Evolutionary conservation across 2,329 filamentous ascomycete species (phyloP), one percentile per base, ranked within the genome.

Genomic region (Microcyclosporella mali): DNA sequence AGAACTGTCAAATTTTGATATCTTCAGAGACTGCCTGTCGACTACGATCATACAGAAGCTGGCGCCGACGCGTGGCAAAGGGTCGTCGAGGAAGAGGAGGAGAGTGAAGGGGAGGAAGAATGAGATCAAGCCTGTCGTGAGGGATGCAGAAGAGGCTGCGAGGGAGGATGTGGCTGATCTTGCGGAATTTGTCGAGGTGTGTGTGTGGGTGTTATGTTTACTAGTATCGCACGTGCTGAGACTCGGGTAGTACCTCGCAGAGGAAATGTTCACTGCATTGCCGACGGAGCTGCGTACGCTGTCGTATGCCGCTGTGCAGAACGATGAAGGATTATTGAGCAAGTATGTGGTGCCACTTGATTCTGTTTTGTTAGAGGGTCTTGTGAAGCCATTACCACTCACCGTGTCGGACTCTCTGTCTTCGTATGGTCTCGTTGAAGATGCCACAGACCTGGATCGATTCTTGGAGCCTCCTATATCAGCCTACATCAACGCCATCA

Each of bases 11-110:
- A 86, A 86, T 56, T 83, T 79, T 60, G 75, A 80, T 40, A 69
- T 79, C 35, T 88, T 92, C 63, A 74, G 83, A 41, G 87, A 92
- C 56, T 85, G 78, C 58, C 69, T 92, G 47, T 84, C 85, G 7
- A 77, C 78, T 12, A 73, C 79, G 1, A 70, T 92, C 10, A 76
- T 90, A 40, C 77, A 79, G 37, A 78, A 74, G 46, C 74, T 81
- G 10, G 66, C 74, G 45, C 57, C 68, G 18, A 49, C 63, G 47
- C 65, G 69, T 42, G 63, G 66, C 41, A 67, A 64, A 40, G 47
- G 57, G 36, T 74, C 73, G n/a, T n/a, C n/a, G n/a, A n/a, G n/a
- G 48, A 70, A 73, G 45, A 72, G 70, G 47, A 46, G 56, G 39
- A 66, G 62, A 39, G 58, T 69, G 2, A 68, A 66, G 43, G 62